These are phyloP conservation scores for Salinomyces thailandicus DNA, from an alignment of 2,329 filamentous ascomycete genomes.

Conservation along the genomic window DNA sequence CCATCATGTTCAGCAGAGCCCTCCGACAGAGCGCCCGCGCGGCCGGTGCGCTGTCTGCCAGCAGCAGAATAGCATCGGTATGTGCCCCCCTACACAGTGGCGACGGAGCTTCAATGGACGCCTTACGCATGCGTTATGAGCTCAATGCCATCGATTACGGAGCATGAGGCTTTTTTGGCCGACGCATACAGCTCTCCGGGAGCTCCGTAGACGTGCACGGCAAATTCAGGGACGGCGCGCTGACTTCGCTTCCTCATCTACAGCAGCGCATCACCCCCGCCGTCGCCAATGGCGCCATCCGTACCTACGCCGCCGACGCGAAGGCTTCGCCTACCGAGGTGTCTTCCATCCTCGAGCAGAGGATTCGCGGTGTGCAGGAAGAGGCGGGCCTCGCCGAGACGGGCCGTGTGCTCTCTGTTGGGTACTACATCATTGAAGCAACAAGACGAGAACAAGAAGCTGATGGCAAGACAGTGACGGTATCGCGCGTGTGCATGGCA, in stretches of 20 bases:
- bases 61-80: conserved; percentile 88
- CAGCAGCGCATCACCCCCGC: conserved; percentile 82
- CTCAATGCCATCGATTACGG: conserved; percentile 33
- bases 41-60: conserved; percentile 85
- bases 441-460: conserved; percentile 13
- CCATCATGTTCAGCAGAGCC: conserved; percentile 94
- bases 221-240: conserved; percentile 28
- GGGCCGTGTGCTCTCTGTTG: conserved; percentile 94
- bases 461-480: conserved; percentile 65
- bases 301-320: conserved; percentile 83
- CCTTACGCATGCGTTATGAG: conserved; percentile 9
- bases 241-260: conserved; percentile 39
- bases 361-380: conserved; percentile 97
- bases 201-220: conserved; percentile 27
- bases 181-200: conserved; percentile 25
- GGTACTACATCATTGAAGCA: conserved; percentile 52
- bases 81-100: conserved; percentile 45
- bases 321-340: conserved; percentile 97
- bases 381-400: conserved; percentile 95
- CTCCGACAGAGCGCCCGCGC: conserved; percentile 93
- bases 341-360: conserved; percentile 97
- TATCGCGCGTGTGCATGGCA: conserved; percentile 99
- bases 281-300: conserved; percentile 58
- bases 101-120: conserved; percentile 33
- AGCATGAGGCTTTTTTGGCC: conserved; percentile 28